Percentiles rank a stretch among this genome's conserved stretches.
Evolutionary conservation across 2,329 filamentous ascomycete genomes (phyloP).

Genomic region (Aureobasidium melanogenum): DNA sequence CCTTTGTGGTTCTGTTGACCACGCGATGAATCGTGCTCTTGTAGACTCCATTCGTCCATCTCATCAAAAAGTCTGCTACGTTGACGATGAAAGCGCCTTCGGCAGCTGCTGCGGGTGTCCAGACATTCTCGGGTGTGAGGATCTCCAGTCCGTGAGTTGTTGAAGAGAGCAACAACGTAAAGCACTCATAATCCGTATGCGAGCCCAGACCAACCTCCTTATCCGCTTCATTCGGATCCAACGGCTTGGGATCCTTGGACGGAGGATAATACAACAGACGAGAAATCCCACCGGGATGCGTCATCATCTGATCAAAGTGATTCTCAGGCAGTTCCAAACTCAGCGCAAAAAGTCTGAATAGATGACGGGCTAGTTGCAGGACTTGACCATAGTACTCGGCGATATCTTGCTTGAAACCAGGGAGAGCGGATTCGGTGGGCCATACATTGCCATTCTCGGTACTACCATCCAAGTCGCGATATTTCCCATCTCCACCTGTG

Average conservation of each 20-base stretch:
- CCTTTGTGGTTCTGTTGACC: conserved; percentile 42
- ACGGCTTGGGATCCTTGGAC: conserved; percentile 10
- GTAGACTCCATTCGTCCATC: conserved; percentile 44
- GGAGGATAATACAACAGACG: conserved; percentile 36
- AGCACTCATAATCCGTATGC: conserved; percentile 40
- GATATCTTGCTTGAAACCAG: conserved; percentile 29
- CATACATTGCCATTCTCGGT: conserved; percentile 20
- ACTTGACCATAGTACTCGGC: conserved; percentile 27
- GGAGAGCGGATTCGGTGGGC: conserved; percentile 20
- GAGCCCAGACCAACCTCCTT: conserved; percentile 30
- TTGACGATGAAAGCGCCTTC: conserved; percentile 40
- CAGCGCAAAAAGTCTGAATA: conserved; percentile 34
- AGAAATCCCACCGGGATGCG: conserved; percentile 29
- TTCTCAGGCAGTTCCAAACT: conserved; percentile 33
- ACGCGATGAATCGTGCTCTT: conserved; percentile 48
- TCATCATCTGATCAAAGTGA: conserved; percentile 29
- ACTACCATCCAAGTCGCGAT: conserved; percentile 33
- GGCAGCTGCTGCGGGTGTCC: conserved; percentile 36
- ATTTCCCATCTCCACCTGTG: conserved; percentile 33
- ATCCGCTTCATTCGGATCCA: conserved; percentile 15
- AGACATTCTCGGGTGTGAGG: conserved; percentile 29
- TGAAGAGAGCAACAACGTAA: conserved; percentile 38
- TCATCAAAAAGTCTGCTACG: conserved; percentile 32
- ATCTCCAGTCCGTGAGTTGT: conserved; percentile 33
- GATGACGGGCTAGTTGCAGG: conserved; percentile 29